Percentiles rank a stretch among this genome's conserved stretches.
phyloP scores from a whole-genome alignment of 768 basidiomycete genomes.

The Auriscalpium microsporum region DNA sequence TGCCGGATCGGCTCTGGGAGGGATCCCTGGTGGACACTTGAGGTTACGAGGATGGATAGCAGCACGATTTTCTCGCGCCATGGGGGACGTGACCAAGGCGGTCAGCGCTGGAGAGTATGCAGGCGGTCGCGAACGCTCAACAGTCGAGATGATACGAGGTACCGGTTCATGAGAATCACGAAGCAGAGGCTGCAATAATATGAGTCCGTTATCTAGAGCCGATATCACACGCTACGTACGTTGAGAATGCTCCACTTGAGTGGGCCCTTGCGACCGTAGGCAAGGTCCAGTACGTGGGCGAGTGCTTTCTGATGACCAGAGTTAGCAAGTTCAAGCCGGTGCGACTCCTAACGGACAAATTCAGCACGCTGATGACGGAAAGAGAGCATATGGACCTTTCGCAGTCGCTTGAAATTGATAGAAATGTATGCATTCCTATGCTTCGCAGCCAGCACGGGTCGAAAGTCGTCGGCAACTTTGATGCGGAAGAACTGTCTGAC shows the following conservation, averaged over 20 bases:
- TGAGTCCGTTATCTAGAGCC: background rate
- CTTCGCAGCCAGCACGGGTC: slow-evolving; percentile 33
- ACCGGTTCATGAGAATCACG: slow-evolving; percentile 35
- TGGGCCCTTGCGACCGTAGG: slow-evolving; percentile 71
- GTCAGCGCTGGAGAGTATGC: slow-evolving; percentile 53
- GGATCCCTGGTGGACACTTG: slow-evolving; percentile 43
- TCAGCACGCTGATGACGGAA: background rate
- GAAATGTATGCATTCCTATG: slow-evolving; percentile 22
- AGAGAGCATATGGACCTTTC: slow-evolving; percentile 34
- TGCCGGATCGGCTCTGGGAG: slow-evolving; percentile 43
- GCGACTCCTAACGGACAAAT: slow-evolving; percentile 36
- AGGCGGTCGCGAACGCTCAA: slow-evolving; percentile 54
- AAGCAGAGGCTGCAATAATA: slow-evolving; percentile 42
- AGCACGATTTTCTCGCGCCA: slow-evolving; percentile 25
- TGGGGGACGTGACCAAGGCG: slow-evolving; percentile 55
- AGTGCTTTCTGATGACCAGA: slow-evolving; percentile 41
- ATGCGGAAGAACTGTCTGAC: slow-evolving; percentile 57
- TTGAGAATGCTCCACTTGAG: slow-evolving; percentile 60
- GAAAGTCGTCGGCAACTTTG: slow-evolving; percentile 50
- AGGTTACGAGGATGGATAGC: slow-evolving; percentile 35
- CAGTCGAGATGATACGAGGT: slow-evolving; percentile 41
- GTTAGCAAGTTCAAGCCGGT: slow-evolving; percentile 47
- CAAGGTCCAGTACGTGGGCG: slow-evolving; percentile 50
- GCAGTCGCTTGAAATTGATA: slow-evolving; percentile 40
- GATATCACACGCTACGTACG: slow-evolving; percentile 29